Evolutionary conservation across 257 asterid species (phyloP).

Genomic region (Nyctanthes arbortristis): DNA sequence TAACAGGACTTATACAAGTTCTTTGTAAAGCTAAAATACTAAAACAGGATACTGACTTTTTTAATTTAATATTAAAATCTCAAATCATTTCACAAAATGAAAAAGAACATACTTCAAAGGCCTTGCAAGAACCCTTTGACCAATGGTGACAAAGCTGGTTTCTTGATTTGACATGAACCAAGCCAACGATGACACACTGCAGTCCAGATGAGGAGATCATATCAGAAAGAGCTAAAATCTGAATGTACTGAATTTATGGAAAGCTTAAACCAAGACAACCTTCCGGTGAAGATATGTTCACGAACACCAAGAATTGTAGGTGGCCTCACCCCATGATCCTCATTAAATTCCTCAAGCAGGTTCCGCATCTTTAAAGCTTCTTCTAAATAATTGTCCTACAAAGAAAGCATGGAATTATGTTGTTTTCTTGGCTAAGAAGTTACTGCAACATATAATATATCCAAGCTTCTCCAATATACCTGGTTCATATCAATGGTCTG

Average conservation of each 20-base stretch:
- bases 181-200: constrained; percentile 98
- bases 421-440: constrained; percentile 18
- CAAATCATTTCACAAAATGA: neutral
- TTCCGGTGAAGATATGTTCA: constrained; percentile 96
- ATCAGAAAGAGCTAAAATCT: constrained; percentile 24
- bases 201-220: constrained; percentile 25
- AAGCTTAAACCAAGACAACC: constrained; percentile 44
- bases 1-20: constrained; percentile 10
- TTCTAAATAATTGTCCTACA: constrained; percentile 92
- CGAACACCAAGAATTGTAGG: constrained; percentile 96
- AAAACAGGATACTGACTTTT: neutral
- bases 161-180: constrained; percentile 99
- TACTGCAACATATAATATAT: constrained; percentile 2
- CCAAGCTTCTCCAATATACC: constrained; percentile 46
- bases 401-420: constrained; percentile 22
- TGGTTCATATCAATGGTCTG: constrained; percentile 99
- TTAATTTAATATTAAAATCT: neutral
- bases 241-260: constrained; percentile 15
- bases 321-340: constrained; percentile 96
- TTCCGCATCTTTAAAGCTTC: constrained; percentile 99
- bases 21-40: constrained; percentile 5
- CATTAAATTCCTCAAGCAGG: constrained; percentile 91
- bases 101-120: constrained; percentile 77
- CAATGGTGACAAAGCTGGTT: constrained; percentile 98
- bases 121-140: constrained; percentile 98